Evolutionary conservation across 805 yeast species (phyloP), one percentile per base, ranked within the genome.

Genomic region (Scheffersomyces stipitis): DNA sequence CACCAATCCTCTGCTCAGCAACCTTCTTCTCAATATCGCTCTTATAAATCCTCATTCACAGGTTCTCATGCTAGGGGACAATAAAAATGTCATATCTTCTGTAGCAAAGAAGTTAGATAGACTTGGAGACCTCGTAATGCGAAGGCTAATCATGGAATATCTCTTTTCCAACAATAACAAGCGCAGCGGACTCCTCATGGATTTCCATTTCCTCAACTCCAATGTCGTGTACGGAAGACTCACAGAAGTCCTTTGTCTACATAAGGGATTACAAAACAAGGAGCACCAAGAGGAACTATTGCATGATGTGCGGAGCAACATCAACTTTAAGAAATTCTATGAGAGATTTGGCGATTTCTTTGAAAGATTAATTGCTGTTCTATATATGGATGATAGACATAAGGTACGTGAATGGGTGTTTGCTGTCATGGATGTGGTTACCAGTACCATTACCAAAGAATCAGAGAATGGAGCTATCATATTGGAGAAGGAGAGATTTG

Each of bases 341-440:
- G 46, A 45, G 24, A 16, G 33, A 5, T 33, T 29, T 23, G 49
- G 46, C 4, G 49, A 45, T 36, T 13, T 39, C 2, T 45, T 45
- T 17, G 49, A 45, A 30, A 29, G 32, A 26, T 22, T 37, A n/a
- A 36, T 45, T 14, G 46, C 41, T 5, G 35, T 45, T 15, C 17
- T 31, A 16, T 39, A 38, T 23, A 18, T 45, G 15, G 43, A 40
- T 28, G 37, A 42, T 27, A 34, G 40, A 13, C 18, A 37, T 15
- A 26, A 23, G 14, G 39, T 39, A 18, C 27, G 30, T 18, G 26
- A 38, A 30, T 44, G 48, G 48, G 27, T 44, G 9, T 36, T 34
- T 23, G 28, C 35, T 26, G 29, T 44, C 3, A 41, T 41, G 18
- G 34, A 36, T 15, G 18, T 34, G 3, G 29, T 44, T 5, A 13